A percentile compares a stretch with the other conserved stretches of the same genome.
Conservation (phyloP, 805 yeast genomes). For the Lachancea sp. region DNA sequence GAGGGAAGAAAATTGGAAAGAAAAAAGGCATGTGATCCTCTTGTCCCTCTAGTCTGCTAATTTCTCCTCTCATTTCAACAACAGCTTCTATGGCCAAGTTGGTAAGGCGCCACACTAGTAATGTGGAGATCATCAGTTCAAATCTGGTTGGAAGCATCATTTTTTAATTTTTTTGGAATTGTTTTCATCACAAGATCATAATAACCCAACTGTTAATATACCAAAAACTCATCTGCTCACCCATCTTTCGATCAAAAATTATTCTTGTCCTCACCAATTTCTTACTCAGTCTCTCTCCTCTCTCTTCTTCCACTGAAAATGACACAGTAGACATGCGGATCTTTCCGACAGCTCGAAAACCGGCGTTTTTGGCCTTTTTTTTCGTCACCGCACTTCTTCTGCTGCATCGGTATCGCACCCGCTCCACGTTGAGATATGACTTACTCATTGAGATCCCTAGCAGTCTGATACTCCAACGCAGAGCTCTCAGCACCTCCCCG, state of each 20-base stretch:
- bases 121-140: conserved; percentile 82
- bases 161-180: conserved; percentile 8
- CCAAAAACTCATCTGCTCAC: no score
- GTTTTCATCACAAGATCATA: no score
- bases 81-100: conserved; percentile 56
- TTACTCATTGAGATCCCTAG: not conserved
- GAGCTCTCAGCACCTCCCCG: conserved; percentile 1
- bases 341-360: not conserved
- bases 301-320: no score
- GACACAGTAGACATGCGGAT: not conserved
- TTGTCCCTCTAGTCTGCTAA: no score
- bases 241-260: no score
- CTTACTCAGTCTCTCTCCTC: no score
- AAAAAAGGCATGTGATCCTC: no score
- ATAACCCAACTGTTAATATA: no score
- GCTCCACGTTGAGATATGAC: no score
- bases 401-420: not conserved
- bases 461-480: not conserved
- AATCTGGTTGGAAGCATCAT: conserved; percentile 61
- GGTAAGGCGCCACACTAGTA: conserved; percentile 89
- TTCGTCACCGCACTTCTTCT: not conserved
- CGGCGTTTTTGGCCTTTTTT: not conserved
- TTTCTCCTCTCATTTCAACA: not conserved
- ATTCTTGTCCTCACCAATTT: no score
- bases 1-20: no score